A percentile compares a stretch with the other conserved stretches of the same genome.
These are phyloP conservation scores for Mycena rebaudengoi DNA, from an alignment of 768 basidiomycete genomes.

Conservation along the genomic window DNA sequence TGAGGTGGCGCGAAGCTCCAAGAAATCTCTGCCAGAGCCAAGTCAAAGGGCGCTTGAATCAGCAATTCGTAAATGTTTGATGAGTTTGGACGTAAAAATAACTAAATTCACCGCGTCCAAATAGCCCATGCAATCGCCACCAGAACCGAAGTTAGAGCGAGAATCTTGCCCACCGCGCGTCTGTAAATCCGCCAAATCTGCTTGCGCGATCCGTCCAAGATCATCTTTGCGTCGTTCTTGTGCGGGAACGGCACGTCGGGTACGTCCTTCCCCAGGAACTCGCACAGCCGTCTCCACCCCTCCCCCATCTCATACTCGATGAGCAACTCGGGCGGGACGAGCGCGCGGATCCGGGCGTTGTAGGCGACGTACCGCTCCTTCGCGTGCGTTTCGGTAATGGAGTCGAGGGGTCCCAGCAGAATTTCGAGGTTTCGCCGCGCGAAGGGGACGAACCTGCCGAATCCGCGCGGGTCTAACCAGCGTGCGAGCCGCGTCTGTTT, in stretches of 20 bases:
- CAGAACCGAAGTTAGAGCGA: not conserved
- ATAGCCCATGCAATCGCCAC: not conserved
- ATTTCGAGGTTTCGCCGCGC: slow-evolving; percentile 23
- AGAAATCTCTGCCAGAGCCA: too few relatives aligned
- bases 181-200: slow-evolving; percentile 15
- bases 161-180: not conserved
- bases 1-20: too few relatives aligned
- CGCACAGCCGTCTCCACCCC: slow-evolving; percentile 15
- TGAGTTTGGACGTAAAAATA: not conserved
- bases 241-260: slow-evolving; percentile 16
- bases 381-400: not conserved
- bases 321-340: not conserved
- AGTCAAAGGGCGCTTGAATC: too few relatives aligned
- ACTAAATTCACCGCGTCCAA: not conserved
- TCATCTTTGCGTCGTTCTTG: slow-evolving; percentile 18
- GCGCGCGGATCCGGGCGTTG: not conserved
- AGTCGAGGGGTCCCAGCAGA: slow-evolving; percentile 16
- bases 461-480: slow-evolving; percentile 13
- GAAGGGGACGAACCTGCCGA: slow-evolving; percentile 19
- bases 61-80: too few relatives aligned
- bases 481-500: slow-evolving; percentile 8
- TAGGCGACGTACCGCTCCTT: slow-evolving; percentile 4
- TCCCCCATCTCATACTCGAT: slow-evolving; percentile 21
- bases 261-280: slow-evolving; percentile 14
- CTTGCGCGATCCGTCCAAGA: slow-evolving; percentile 15